Evolutionary conservation across 352 stramenopile genomes (phyloP).

Genomic region (Phytophthora agathidicida): DNA sequence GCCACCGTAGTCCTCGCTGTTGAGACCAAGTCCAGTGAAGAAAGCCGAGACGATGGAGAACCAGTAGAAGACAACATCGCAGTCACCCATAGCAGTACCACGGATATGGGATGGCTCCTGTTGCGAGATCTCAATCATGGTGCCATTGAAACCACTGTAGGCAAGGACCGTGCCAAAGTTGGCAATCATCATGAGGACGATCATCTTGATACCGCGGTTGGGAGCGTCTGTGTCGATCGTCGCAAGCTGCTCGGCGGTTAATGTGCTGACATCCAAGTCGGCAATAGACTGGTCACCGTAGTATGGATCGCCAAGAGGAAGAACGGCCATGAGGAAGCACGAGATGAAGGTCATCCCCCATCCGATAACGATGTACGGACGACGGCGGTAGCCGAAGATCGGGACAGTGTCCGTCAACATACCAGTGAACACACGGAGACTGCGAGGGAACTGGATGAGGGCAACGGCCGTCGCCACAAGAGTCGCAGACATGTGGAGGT

Average conservation of each 20-base stretch:
- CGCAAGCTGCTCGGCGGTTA: conserved; percentile 41
- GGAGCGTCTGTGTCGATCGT: conserved; percentile 52
- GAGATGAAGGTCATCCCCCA: conserved; percentile 48
- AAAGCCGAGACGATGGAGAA: conserved; percentile 49
- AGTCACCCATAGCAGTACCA: conserved; percentile 46
- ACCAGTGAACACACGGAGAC: conserved; percentile 66
- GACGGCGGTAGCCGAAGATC: conserved; percentile 80
- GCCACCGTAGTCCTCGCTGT: conserved; percentile 57
- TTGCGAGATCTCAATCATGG: conserved; percentile 66
- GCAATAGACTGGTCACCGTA: conserved; percentile 45
- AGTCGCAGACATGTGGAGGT: conserved; percentile 64
- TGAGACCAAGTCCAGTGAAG: conserved; percentile 55
- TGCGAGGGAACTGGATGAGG: conserved; percentile 56
- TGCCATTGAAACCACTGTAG: conserved; percentile 72
- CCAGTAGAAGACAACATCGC: conserved; percentile 40
- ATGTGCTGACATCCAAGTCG: conserved; percentile 27
- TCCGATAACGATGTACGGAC: conserved; percentile 83
- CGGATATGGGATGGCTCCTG: conserved; percentile 46
- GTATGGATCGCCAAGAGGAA: conserved; percentile 57
- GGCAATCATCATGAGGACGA: conserved; percentile 72
- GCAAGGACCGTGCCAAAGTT: conserved; percentile 80
- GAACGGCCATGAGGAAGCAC: conserved; percentile 53
- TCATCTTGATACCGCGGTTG: conserved; percentile 55
- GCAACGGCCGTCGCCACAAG: conserved; percentile 52
- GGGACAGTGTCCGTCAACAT: conserved; percentile 80